A percentile compares a stretch with the other conserved stretches of the same genome.
These are phyloP conservation scores for Daldinia concentrica DNA, from an alignment of 495 filamentous ascomycete genomes.

Conservation along the genomic window DNA sequence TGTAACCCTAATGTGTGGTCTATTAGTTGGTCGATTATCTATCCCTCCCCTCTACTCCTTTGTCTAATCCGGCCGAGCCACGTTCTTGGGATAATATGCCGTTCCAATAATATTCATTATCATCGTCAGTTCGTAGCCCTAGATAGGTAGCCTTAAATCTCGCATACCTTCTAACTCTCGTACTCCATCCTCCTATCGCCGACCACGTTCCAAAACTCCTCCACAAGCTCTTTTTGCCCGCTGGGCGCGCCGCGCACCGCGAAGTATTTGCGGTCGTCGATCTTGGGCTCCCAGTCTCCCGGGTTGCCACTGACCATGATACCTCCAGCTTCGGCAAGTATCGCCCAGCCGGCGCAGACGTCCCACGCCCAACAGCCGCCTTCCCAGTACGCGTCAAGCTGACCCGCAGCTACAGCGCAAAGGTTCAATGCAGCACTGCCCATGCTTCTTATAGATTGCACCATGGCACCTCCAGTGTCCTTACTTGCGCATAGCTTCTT, in stretches of 20 bases:
- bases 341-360: constrained; percentile 90
- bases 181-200: constrained; percentile 66
- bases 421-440: constrained; percentile 87
- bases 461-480: constrained; percentile 78
- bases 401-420: constrained; percentile 80
- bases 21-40: constrained; percentile 28
- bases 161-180: constrained; percentile 36
- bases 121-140: constrained; percentile 23
- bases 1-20: constrained; percentile 19
- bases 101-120: constrained; percentile 13
- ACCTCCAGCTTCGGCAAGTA: constrained; percentile 85
- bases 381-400: constrained; percentile 90
- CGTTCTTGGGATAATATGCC: constrained; percentile 12
- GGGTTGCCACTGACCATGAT: constrained; percentile 80
- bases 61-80: constrained; percentile 15
- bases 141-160: constrained; percentile 6
- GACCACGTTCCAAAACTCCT: constrained; percentile 79
- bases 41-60: constrained; percentile 29
- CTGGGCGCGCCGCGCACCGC: constrained; percentile 72
- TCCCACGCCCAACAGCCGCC: constrained; percentile 97
- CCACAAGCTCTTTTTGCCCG: constrained; percentile 78
- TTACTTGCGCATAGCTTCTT: constrained; percentile 69
- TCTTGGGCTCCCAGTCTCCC: constrained; percentile 73
- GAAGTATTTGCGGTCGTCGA: constrained; percentile 84
- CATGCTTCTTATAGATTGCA: constrained; percentile 76